Conservation (phyloP, 2,329 filamentous ascomycete genomes). For the Catunica adiposa region DNA sequence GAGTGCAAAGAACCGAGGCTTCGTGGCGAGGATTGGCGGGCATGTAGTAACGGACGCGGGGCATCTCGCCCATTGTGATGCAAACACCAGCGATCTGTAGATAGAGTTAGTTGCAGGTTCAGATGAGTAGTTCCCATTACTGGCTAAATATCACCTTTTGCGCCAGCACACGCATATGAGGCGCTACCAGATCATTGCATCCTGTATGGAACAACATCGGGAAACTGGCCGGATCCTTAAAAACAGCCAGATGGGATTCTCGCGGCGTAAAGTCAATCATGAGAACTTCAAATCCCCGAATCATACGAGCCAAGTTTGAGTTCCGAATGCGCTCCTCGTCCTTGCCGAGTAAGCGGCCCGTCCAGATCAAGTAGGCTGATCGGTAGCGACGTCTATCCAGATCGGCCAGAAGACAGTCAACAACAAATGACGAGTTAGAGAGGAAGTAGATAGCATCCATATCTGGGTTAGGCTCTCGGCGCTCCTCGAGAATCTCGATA, state of each 20-base stretch:
- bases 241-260: slow-evolving; percentile 81
- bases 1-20: slow-evolving; percentile 69
- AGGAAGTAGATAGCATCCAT: slow-evolving; percentile 94
- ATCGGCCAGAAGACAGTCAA: slow-evolving; percentile 88
- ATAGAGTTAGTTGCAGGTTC: background rate
- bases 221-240: slow-evolving; percentile 91
- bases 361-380: slow-evolving; percentile 73
- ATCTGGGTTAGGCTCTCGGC: slow-evolving; percentile 62
- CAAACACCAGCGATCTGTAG: slow-evolving; percentile 67
- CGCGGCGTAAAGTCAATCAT: slow-evolving; percentile 80
- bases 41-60: slow-evolving; percentile 78
- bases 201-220: slow-evolving; percentile 78
- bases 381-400: slow-evolving; percentile 72
- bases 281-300: slow-evolving; percentile 65
- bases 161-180: slow-evolving; percentile 69
- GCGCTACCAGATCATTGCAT: slow-evolving; percentile 68
- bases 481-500: slow-evolving; percentile 85
- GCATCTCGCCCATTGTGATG: slow-evolving; percentile 83
- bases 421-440: slow-evolving; percentile 68
- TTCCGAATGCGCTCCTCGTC: slow-evolving; percentile 60
- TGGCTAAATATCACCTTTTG: slow-evolving; percentile 57
- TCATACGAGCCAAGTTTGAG: slow-evolving; percentile 50
- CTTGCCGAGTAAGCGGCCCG: slow-evolving; percentile 50
- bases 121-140: background rate
- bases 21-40: slow-evolving; percentile 64